These are phyloP conservation scores for Kernera saxatilis DNA, from an alignment of 345 rosid genomes.

Conservation along the genomic window DNA sequence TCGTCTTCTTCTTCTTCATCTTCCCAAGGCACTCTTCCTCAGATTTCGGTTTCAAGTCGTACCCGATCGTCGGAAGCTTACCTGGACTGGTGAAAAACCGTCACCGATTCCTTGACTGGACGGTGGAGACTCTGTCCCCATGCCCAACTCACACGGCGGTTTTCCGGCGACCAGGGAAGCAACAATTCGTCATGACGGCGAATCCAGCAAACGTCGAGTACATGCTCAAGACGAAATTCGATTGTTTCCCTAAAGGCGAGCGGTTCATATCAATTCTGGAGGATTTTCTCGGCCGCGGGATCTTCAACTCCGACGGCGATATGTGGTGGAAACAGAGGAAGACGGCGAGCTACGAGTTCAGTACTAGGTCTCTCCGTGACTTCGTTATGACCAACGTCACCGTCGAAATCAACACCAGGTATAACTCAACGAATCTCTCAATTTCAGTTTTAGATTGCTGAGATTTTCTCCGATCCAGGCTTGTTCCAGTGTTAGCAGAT, in stretches of 20 bases:
- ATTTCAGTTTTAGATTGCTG: not conserved
- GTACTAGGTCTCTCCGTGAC: conserved; percentile 59
- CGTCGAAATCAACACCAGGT: conserved; percentile 45
- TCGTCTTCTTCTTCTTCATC: conserved; percentile 25
- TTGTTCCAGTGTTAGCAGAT: conserved; percentile 46
- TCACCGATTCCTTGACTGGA: conserved; percentile 49
- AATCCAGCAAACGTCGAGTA: conserved; percentile 59
- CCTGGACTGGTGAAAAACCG: conserved; percentile 35
- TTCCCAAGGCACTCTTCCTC: not conserved
- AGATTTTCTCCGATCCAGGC: conserved; percentile 22
- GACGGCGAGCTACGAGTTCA: conserved; percentile 71
- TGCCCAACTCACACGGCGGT: conserved; percentile 51
- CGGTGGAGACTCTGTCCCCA: conserved; percentile 37
- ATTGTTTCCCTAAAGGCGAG: conserved; percentile 49
- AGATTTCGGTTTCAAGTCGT: conserved; percentile 33
- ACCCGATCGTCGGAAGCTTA: conserved; percentile 50
- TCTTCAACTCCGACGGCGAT: conserved; percentile 61
- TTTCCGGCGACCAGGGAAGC: conserved; percentile 38
- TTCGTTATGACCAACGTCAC: conserved; percentile 54
- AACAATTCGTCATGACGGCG: conserved; percentile 39
- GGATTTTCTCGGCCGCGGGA: conserved; percentile 70
- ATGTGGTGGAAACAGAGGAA: conserved; percentile 70
- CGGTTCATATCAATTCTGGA: conserved; percentile 19
- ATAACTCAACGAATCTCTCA: not conserved
- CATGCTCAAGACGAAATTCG: conserved; percentile 59